phyloP scores from a whole-genome alignment of 2,329 filamentous ascomycete genomes.

The Alternaria rosae region DNA sequence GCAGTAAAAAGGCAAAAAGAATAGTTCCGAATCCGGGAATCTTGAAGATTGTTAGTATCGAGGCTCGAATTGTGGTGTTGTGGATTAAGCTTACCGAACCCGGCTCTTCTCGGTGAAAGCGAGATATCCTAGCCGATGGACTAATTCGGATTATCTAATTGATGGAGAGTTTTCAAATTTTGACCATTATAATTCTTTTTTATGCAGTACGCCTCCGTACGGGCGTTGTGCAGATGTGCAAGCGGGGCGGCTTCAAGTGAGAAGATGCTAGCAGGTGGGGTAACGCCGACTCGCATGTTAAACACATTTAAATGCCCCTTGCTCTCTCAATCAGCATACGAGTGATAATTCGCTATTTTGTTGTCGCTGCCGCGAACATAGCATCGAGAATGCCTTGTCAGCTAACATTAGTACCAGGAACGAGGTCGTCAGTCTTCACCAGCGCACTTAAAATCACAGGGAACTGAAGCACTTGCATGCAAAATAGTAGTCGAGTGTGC shows the following conservation, averaged over 20 bases:
- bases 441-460: background rate
- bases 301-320: background rate
- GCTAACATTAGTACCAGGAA: background rate
- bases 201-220: too few relatives aligned
- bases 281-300: background rate
- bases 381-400: background rate
- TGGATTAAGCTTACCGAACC: conserved; percentile 2
- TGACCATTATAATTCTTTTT: too few relatives aligned
- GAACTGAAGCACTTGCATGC: background rate
- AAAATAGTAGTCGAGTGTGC: background rate
- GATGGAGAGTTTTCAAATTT: too few relatives aligned
- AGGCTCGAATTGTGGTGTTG: background rate
- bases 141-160: conserved; percentile 7
- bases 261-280: background rate
- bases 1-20: too few relatives aligned
- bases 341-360: background rate
- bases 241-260: background rate
- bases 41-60: rapidly evolving
- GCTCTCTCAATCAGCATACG: background rate
- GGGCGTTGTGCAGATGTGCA: too few relatives aligned
- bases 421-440: background rate
- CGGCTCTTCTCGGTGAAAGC: conserved; percentile 18
- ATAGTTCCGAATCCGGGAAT: background rate
- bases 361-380: background rate
- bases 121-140: conserved; percentile 19